Evolutionary conservation across 805 yeast genomes (phyloP), one percentile per base, ranked within the genome.

Genomic region (Yarrowia deformans): DNA sequence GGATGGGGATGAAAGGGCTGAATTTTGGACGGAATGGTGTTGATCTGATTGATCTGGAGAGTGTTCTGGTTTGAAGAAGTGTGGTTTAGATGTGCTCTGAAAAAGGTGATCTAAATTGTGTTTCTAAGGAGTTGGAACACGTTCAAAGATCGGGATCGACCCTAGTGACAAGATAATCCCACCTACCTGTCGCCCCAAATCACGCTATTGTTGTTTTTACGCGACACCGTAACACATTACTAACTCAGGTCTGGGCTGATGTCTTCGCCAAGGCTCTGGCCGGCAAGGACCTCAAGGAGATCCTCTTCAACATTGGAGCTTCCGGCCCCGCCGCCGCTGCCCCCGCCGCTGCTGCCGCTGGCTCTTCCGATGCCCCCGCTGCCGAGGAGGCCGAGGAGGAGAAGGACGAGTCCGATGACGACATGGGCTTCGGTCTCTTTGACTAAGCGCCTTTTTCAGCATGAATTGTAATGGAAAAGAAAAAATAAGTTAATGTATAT

Each of bases 341-440:
- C 73, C 87, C 85, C 75, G 87, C 84, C 74, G 87, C 84, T 77
- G 88, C 84, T 76, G 88, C 82, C 77, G 90, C 82, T 76, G 90
- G 81, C 72, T 90, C 84, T 70, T 90, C 83, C 70, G 93, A 83
- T 74, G 85, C 85, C 75, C 89, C 83, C 72, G 86, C 81, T 71
- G 87, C 80, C 74, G 86, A 81, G 76, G 83, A 79, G 76, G 84
- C 83, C 78, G 88, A 79, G 75, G 85, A 82, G 79, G 86, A 79
- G 77, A 84, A 83, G 80, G 83, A 79, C 73, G 88, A 84, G 79
- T 84, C 86, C 72, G 90, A 87, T 79, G 93, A 88, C 81, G 97
- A 90, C 84, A 91, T 92, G 97, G 97, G 97, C 80, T 88, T 90
- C 91, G 94, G 93, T 84, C 88, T 91, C 83, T 91, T 91, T 87